Conservation (phyloP, 1,284 basidiomycete species). For the Melampsora larici-populina region DNA sequence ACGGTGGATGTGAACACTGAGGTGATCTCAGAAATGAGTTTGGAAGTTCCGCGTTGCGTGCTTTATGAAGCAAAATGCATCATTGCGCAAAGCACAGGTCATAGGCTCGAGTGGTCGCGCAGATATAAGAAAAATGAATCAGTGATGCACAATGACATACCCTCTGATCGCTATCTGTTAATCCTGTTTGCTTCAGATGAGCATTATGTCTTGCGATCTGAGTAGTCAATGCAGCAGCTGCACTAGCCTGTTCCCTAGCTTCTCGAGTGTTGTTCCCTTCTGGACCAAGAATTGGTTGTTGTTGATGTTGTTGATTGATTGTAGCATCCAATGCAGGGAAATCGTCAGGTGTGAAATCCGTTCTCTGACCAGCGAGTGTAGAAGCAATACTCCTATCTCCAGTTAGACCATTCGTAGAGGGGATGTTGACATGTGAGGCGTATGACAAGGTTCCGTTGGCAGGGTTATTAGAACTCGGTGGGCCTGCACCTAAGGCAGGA, state of each 20-base stretch:
- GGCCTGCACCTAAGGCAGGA: constrained; percentile 26
- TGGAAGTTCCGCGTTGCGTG: too few species aligned
- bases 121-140: background rate
- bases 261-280: constrained; percentile 23
- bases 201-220: constrained; percentile 40
- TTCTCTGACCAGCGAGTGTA: constrained; percentile 32
- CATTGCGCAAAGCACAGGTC: too few species aligned
- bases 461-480: constrained; percentile 33
- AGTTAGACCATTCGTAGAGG: constrained; percentile 19
- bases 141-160: background rate
- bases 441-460: constrained; percentile 31
- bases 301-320: constrained; percentile 21
- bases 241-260: constrained; percentile 41
- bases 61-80: too few species aligned
- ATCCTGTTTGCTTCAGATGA: constrained; percentile 23
- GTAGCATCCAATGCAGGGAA: constrained; percentile 43
- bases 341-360: constrained; percentile 43
- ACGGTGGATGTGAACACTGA: too few species aligned
- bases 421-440: constrained; percentile 43
- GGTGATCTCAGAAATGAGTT: too few species aligned
- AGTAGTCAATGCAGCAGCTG: constrained; percentile 38
- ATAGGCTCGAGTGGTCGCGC: too few species aligned
- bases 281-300: constrained; percentile 8
- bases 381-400: constrained; percentile 28
- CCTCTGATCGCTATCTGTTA: constrained; percentile 33